Evolutionary conservation across 768 basidiomycete species (phyloP).

Genomic region (Trametes coccinea): DNA sequence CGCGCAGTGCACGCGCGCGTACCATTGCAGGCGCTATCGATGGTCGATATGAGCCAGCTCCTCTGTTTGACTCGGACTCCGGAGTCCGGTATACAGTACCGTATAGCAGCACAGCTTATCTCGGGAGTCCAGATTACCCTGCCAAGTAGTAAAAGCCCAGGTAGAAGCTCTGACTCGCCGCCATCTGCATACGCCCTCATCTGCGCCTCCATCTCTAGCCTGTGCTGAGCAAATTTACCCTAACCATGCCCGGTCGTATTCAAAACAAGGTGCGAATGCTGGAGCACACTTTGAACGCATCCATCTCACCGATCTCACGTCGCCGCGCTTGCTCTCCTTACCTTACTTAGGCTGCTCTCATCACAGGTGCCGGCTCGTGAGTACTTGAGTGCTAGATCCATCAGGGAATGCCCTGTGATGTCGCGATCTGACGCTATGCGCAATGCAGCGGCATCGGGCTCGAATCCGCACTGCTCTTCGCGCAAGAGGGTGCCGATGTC

Average conservation of each 20-base stretch:
- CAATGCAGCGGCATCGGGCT: constrained; percentile 86
- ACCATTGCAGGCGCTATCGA: not conserved
- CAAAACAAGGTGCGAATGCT: constrained; percentile 33
- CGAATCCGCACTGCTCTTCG: constrained; percentile 94
- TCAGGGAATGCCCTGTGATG: not conserved
- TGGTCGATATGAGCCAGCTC: not conserved
- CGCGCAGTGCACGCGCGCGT: no score
- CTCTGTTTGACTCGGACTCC: not conserved
- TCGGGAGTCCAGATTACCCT: not conserved
- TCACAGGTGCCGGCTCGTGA: constrained; percentile 57
- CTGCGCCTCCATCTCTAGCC: not conserved
- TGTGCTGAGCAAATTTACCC: no score
- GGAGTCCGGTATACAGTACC: not conserved
- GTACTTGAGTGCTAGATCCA: constrained; percentile 20
- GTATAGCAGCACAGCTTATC: not conserved
- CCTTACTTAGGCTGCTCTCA: constrained; percentile 34
- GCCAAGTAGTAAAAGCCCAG: no score
- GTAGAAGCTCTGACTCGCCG: no score
- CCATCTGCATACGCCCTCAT: not conserved
- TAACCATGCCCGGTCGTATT: constrained; percentile 36
- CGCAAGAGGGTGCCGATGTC: constrained; percentile 90
- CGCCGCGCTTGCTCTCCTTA: not conserved
- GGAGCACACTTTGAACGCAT: not conserved
- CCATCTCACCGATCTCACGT: not conserved
- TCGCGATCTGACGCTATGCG: not conserved